Conservation (phyloP, 139 green algal genomes). For the Micractinium sp. region DNA sequence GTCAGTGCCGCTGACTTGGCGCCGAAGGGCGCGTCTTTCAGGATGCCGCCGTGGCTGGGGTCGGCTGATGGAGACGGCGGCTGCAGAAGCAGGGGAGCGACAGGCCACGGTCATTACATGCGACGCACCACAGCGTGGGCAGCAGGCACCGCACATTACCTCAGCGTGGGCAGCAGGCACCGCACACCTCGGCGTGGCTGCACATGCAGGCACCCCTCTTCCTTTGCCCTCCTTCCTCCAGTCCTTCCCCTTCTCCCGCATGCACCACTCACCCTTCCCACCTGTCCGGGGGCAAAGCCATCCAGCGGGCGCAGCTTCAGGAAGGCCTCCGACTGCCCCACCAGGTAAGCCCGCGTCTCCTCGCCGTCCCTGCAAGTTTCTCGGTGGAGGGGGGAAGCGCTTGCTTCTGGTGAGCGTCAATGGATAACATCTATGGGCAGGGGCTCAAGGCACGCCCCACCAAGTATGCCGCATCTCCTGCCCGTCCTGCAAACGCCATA, state of each 20-base stretch:
- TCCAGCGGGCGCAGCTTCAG: conserved; percentile 32
- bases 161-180: background rate
- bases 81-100: background rate
- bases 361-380: conserved; percentile 36
- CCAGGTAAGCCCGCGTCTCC: conserved; percentile 34
- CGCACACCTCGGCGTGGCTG: background rate
- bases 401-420: too few relatives aligned
- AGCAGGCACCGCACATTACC: background rate
- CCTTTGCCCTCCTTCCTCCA: too few relatives aligned
- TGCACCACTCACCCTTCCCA: too few relatives aligned
- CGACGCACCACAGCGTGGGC: background rate
- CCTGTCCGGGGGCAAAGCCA: conserved; percentile 20
- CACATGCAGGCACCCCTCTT: background rate
- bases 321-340: conserved; percentile 41
- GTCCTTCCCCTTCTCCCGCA: too few relatives aligned
- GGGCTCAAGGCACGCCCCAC: too few relatives aligned
- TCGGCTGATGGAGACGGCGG: background rate
- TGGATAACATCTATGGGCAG: too few relatives aligned
- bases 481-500: too few relatives aligned
- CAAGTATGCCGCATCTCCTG: too few relatives aligned
- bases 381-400: background rate
- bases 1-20: background rate
- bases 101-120: background rate
- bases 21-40: too few relatives aligned
- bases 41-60: background rate